Evolutionary conservation across 306 rosid species (phyloP), one percentile per base, ranked within the genome.

Genomic region (Pachyrhizus erosus): DNA sequence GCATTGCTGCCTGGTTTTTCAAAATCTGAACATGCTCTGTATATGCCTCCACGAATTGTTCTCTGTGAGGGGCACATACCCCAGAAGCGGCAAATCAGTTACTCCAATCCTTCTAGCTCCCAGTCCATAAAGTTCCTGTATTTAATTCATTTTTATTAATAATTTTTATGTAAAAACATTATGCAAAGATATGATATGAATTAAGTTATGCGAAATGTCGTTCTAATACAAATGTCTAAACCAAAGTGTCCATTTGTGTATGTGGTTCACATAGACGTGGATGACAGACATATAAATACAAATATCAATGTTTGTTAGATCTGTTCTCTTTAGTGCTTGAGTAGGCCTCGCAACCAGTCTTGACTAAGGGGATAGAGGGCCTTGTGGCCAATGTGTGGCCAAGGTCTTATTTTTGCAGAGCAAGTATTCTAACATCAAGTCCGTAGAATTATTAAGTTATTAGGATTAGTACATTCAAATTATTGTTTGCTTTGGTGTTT

Each of bases 71-170:
- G 98, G 98, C 29, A 91, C 81, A 23, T 96, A 92, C 82, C 98
- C 96, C 21, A 91, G 73, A 31, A 80, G 49, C n/a, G 90, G 88
- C 55, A 91, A 5, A 42, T 89, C 77, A 7, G 91, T 2, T 14
- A 91, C 87, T 49, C 94, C 93, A 62, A 92, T 91, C 33, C 87
- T 86, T 86, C 97, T 85, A 43, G 85, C 98, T 84, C 98, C 96
- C 14, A 80, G 29, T 43, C 58, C 89, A 83, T 91, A 88, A 17
- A 92, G 89, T 40, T 86, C 91, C 91, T 91, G 88, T n/a, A n/a
- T n/a, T n/a, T n/a, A n/a, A n/a, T n/a, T n/a, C 20, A 48, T 51
- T 68, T 15, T 8, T 3, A 46, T 10, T 13, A 2, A 39, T 18
- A 52, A 17, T 21, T 26, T 31, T 34, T 45, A 46, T 15, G 57